Base-by-base conservation (phyloP, 148 eudicot genomes). In the Vaccinium macrocarpon region DNA sequence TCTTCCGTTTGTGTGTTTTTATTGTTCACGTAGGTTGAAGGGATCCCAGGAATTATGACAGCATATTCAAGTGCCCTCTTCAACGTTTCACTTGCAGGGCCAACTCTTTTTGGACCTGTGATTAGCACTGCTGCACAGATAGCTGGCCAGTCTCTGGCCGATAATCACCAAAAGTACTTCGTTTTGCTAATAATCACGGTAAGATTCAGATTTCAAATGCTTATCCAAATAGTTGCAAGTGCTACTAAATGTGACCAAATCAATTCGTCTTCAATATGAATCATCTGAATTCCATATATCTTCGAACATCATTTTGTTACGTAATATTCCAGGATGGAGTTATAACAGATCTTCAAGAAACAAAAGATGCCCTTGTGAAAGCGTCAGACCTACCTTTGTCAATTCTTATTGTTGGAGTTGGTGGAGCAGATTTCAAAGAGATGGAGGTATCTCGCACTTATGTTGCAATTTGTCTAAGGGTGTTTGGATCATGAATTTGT, bases 321-420 rank as follows among this genome's bases (percentile, higher is more conserved):
- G 55, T 53, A 38, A 56, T 84, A 27, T 88, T 66, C 77, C 89
- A 97, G 99, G 99, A 95, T 87, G 99, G 99, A 76, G 99, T 95
- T 79, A 97, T 97, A 85, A 97, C 99, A 59, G 99, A 97, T 87
- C 96, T 97, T 81, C 98, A 97, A 87, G 99, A 97, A 89, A 97
- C 99, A 76, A 97, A 93, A 85, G 99, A 97, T 79, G 99, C 99
- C 71, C 90, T 97, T 79, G 99, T 97, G 89, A 87, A 90, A 84
- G 99, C 99, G 25, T 93, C 98, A 10, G 99, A 97, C 87, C 93
- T 97, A 81, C 99, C 99, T 49, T 86, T 97, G 87, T 97, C 98
- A 52, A 95, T 97, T 84, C 98, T 97, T 76, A 95, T 97, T 82
- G 98, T 97, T 61, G 99, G 99, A 76, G 99, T 97, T 76, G 99